phyloP scores from a whole-genome alignment of 805 yeast genomes.

The Cyberlindnera suaveolens region DNA sequence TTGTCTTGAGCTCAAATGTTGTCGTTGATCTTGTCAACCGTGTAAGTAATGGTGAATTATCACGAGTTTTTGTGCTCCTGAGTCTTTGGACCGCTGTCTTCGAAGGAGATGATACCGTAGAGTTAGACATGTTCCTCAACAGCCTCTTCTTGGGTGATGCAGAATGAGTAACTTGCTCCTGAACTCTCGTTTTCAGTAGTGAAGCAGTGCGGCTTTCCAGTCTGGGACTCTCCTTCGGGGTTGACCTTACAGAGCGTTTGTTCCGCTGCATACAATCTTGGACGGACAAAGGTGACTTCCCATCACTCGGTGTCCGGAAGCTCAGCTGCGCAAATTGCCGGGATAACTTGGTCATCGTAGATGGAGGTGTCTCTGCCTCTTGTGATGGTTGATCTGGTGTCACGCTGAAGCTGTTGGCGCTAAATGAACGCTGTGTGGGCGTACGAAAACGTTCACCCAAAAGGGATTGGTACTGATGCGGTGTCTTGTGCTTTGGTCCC shows the following conservation, averaged over 20 bases:
- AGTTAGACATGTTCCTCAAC: conserved; percentile 4
- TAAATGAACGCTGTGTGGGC: too few species aligned
- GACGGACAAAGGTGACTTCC: neutral
- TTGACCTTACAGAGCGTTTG: neutral
- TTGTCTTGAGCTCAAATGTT: conserved; percentile 14
- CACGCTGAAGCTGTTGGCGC: neutral
- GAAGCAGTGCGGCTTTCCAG: conserved; percentile 7
- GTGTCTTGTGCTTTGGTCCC: neutral
- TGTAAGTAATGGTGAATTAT: conserved; percentile 17
- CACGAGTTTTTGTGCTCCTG: neutral
- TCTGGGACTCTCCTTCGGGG: neutral
- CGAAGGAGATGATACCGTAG: conserved; percentile 5
- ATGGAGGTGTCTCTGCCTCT: conserved; percentile 5
- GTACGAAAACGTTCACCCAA: too few species aligned
- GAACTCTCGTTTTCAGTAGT: conserved; percentile 2
- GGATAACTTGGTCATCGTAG: conserved; percentile 17
- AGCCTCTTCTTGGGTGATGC: conserved; percentile 3
- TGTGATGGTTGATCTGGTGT: neutral
- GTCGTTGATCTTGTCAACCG: conserved; percentile 23
- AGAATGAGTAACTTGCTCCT: neutral
- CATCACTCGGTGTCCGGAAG: conserved; percentile 6
- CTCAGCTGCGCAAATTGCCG: conserved; percentile 9
- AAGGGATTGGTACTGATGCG: neutral
- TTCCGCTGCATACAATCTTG: neutral
- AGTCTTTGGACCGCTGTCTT: conserved; percentile 2